A percentile compares a stretch with the other conserved stretches of the same genome.
These are phyloP conservation scores for Cucumis hystrix DNA, from an alignment of 306 rosid species.

Conservation along the genomic window DNA sequence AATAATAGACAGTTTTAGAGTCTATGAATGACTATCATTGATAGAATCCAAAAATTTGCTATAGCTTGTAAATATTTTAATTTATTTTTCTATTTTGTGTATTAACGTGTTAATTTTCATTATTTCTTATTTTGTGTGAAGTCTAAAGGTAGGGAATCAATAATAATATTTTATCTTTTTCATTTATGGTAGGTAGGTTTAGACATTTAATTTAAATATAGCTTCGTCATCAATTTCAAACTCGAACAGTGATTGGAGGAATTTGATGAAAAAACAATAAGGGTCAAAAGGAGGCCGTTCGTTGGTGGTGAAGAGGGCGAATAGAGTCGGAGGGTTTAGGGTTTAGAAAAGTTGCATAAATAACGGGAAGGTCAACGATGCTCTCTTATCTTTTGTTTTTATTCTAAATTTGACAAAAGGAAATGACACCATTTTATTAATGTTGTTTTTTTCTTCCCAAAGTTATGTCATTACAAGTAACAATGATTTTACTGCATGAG, in stretches of 20 bases:
- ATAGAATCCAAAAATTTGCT: too few relatives aligned
- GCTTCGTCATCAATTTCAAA: not conserved
- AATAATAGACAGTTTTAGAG: too few relatives aligned
- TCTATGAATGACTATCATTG: too few relatives aligned
- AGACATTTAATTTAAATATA: not conserved
- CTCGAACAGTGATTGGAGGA: not conserved
- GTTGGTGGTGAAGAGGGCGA: not conserved
- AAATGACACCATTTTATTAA: not conserved
- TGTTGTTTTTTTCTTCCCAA: too few relatives aligned
- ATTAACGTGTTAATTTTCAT: not conserved
- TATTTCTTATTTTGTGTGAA: not conserved
- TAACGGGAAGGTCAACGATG: not conserved
- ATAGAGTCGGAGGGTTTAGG: not conserved
- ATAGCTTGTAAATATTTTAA: too few relatives aligned
- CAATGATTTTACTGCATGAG: too few relatives aligned
- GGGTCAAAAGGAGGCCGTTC: not conserved
- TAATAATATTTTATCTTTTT: not conserved
- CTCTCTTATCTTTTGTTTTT: not conserved
- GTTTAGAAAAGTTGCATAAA: not conserved
- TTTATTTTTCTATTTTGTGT: not conserved
- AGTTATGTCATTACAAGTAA: too few relatives aligned
- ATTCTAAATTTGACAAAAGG: not conserved
- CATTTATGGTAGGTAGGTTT: not conserved
- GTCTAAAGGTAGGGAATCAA: not conserved
- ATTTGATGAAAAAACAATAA: not conserved